Evolutionary conservation across 148 eudicot genomes (phyloP).

Genomic region (Drosera capensis): DNA sequence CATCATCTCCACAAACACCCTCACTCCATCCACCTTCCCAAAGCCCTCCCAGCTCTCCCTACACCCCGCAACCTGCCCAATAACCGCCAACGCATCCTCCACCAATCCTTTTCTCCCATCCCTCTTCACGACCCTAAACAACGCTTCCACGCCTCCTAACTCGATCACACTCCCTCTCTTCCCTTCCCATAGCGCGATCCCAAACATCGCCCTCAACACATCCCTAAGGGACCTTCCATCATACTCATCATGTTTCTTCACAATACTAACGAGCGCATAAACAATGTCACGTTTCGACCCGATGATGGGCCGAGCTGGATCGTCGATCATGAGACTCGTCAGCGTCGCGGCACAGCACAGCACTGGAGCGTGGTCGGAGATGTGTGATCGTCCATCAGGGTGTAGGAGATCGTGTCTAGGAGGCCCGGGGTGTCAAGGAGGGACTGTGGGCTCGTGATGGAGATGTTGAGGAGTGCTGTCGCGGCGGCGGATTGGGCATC

Average conservation of each 20-base stretch:
- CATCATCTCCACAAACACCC: slow-evolving; percentile 54
- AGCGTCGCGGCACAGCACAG: slow-evolving; percentile 58
- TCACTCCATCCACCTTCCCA: slow-evolving; percentile 33
- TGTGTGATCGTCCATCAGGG: slow-evolving; percentile 21
- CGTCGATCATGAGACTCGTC: slow-evolving; percentile 35
- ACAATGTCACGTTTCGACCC: slow-evolving; percentile 64
- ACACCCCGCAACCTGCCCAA: slow-evolving; percentile 67
- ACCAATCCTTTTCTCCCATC: slow-evolving; percentile 47
- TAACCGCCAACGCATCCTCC: slow-evolving; percentile 83
- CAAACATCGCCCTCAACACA: slow-evolving; percentile 58
- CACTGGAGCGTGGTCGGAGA: slow-evolving; percentile 38
- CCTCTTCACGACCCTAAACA: slow-evolving; percentile 37
- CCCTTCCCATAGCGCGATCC: slow-evolving; percentile 30
- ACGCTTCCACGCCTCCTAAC: slow-evolving; percentile 35
- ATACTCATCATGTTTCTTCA: slow-evolving; percentile 22
- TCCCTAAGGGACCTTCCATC: slow-evolving; percentile 42
- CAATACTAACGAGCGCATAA: slow-evolving; percentile 44
- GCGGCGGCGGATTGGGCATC: slow-evolving; percentile 59
- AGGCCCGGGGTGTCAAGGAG: slow-evolving; percentile 44
- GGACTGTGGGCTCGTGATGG: slow-evolving; percentile 36
- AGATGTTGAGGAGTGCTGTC: slow-evolving; percentile 63
- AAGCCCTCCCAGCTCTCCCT: slow-evolving; percentile 38
- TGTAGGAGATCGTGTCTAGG: slow-evolving; percentile 70
- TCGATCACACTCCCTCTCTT: slow-evolving; percentile 43
- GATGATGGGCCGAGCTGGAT: slow-evolving; percentile 32